Base-by-base conservation (phyloP, 139 green algal genomes). In the Penium margaritaceum region DNA sequence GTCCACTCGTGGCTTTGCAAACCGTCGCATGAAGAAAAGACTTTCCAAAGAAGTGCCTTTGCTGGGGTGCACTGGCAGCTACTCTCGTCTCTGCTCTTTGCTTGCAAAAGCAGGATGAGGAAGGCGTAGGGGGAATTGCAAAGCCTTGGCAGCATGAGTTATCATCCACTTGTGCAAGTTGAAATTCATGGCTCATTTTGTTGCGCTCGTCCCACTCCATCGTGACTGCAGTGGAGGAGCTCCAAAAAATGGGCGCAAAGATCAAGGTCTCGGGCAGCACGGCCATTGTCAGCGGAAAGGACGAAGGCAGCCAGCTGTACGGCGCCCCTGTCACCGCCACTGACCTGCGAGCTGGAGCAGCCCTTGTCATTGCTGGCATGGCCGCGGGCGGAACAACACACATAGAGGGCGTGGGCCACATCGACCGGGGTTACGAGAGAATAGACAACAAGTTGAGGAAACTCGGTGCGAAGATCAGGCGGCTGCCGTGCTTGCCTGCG, bases 331-430 rank as follows among this genome's bases (percentile, higher is more conserved):
- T 87, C 5, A 54, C 30, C 4, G 77, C 82, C 7, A 83, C 68
- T 14, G 83, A 87, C 66, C 53, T 87, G 72, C 67, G 83, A 1
- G 77, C 70, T 1, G 82, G 77, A 3, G 82, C 82, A 24, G 82
- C 82, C n/a, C 66, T 87, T 29, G 65, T 87, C 7, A n/a, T 87
- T 32, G 83, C 83, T n/a, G 83, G 76, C 6, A 54, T 87, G 76
- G 77, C 77, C n/a, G 83, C 83, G n/a, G 72, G 82, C 64, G 83
- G 83, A 5, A 41, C 57, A 12, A 87, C 83, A 1, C 73, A 80
- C 43, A 80, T 80, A 70, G 65, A 81, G 29, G 75, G 68, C 9
- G 35, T 85, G 9, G 21, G 34, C 5, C 83, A 87, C 70, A 67
- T 87, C 21, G 83, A 87, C 32, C 63, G 83, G 3, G 83, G 83